A percentile compares a stretch with the other conserved stretches of the same genome.
These are phyloP conservation scores for Cercospora zeina DNA, from an alignment of 2,329 filamentous ascomycete species.

Conservation along the genomic window DNA sequence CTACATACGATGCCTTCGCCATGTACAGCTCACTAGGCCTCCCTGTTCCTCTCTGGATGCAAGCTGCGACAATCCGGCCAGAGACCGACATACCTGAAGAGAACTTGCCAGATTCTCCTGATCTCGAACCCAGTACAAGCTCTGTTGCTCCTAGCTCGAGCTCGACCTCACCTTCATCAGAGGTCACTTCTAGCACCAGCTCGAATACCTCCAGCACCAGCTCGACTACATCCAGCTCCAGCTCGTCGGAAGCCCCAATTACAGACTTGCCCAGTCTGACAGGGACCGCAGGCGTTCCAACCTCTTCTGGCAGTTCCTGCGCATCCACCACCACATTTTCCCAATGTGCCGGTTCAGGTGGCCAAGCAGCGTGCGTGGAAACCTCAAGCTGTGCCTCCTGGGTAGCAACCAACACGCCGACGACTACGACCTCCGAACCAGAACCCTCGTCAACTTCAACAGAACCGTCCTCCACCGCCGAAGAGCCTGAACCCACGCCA, in stretches of 20 bases:
- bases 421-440: not conserved
- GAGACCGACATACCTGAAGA: not conserved
- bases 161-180: not conserved
- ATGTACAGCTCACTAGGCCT: not conserved
- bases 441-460: not conserved
- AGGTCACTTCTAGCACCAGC: not conserved
- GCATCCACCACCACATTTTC: not conserved
- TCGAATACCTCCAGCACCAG: not conserved
- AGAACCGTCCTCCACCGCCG: not conserved
- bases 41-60: not conserved
- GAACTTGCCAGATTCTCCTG: not conserved
- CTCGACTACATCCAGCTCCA: not conserved
- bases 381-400: not conserved
- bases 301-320: not conserved
- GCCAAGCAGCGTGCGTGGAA: not conserved
- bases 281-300: not conserved
- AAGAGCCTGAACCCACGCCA: not conserved
- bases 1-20: not conserved
- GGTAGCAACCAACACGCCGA: not conserved
- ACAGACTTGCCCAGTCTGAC: not conserved
- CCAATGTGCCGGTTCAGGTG: not conserved
- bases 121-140: not conserved
- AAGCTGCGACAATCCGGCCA: not conserved
- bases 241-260: not conserved
- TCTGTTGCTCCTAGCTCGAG: not conserved